These are phyloP conservation scores for Penicillium argentinense DNA, from an alignment of 495 filamentous ascomycete genomes.

Conservation along the genomic window DNA sequence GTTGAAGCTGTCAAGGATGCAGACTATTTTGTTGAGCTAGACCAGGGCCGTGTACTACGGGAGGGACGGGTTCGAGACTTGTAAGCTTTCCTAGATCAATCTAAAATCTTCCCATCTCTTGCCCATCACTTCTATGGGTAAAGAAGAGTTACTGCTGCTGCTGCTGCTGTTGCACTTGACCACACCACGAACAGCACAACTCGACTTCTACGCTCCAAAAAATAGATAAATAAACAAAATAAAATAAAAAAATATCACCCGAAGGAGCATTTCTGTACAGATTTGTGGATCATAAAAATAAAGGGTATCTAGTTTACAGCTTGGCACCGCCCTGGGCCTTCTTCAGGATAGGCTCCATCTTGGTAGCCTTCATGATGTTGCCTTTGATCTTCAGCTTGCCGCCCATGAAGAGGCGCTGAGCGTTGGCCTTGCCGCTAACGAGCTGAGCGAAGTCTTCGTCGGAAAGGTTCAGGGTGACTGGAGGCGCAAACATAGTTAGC, in stretches of 20 bases:
- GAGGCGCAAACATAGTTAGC: background rate
- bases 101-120: no score
- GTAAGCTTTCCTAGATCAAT: background rate
- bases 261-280: constrained; percentile 12
- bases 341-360: constrained; percentile 91
- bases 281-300: constrained; percentile 9
- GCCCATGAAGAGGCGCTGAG: constrained; percentile 92
- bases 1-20: constrained; percentile 77
- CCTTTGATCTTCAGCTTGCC: constrained; percentile 98
- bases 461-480: constrained; percentile 81
- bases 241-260: no score
- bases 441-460: constrained; percentile 85
- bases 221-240: no score
- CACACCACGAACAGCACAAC: no score
- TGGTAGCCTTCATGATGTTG: constrained; percentile 98
- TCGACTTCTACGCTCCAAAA: no score
- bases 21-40: constrained; percentile 69
- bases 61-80: constrained; percentile 36
- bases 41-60: constrained; percentile 55
- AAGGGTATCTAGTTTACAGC: constrained; percentile 59
- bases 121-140: no score
- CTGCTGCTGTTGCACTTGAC: no score
- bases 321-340: constrained; percentile 86
- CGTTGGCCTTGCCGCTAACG: constrained; percentile 85
- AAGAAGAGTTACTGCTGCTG: no score